Base-by-base conservation (phyloP, 805 yeast species). In the Metschnikowia reukaufii region DNA sequence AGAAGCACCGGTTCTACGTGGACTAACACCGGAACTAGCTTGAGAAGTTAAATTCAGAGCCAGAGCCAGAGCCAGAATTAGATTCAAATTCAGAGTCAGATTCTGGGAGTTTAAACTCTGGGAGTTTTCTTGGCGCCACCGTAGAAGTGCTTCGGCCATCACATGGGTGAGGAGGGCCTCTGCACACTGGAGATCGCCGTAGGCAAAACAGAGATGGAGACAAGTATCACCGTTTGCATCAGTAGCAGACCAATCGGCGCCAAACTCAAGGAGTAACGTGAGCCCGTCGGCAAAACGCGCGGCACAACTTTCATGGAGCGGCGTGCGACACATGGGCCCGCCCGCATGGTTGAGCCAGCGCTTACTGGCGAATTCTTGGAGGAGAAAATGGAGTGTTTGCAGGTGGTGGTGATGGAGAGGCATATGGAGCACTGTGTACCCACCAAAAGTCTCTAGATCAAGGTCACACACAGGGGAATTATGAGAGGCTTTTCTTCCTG, bases 321-420 rank as follows among this genome's bases (percentile, higher is more conserved):
- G 88, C 0, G 87, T 83, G 45, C 76, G 70, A 59, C 44, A 10
- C 59, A 68, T 19, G 74, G 79, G 36, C 63, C 73, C 76, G 4
- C 72, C 62, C 1, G 81, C 77, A 55, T 80, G 83, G 60, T 85
- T 82, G 56, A 84, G 85, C 44, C 77, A 72, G 21, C 51, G 51
- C 18, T 51, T 50, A 3, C 70, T 71, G 1, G 74, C 69, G 44
- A 72, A 72, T 48, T 72, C 76, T 54, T 72, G 75, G 34, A 91
- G 74, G 20, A 89, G 66, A 41, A 84, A 72, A 51, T 84, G 88
- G n/a, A 88, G 72, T 0, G 92, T 84, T 53, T 83, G 88, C 50
- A 80, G 83, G 57, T 83, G 85, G 34, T 61, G 63, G 45, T 79
- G 77, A 48, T 68, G 57, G 2, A 88, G 76, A 0, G 92, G 83